Evolutionary conservation across 257 asterid species (phyloP), one percentile per base, ranked within the genome.

Genomic region (Ilex aquifolium): DNA sequence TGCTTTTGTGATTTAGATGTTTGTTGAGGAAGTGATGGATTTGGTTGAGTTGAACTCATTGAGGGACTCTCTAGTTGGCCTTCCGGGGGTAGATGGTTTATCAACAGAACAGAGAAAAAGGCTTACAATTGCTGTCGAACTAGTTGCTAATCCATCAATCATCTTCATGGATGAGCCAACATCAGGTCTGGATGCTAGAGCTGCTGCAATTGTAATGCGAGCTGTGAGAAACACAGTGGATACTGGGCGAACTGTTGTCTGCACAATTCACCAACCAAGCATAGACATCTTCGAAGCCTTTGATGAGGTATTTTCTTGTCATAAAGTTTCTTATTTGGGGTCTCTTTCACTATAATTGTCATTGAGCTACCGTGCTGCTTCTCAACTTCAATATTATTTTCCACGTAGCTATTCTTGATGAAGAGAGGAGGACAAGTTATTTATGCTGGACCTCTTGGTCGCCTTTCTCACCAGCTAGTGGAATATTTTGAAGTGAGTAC

Each of bases 141-240:
- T 85, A 15, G 89, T 85, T 50, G 85, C 89, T 36, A 85, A 85
- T 62, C 92, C 92, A 27, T 85, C 88, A 2, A 82, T 85, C 61
- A 85, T 85, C 67, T 85, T 85, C 85, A 85, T 85, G 93, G 93
- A 82, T 48, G 93, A 85, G 21, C 93, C 93, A 17, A 85, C 93
- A 4, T 80, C 93, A 2, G 89, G 93, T 39, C 72, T 85, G 49
- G 93, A 85, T 51, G 93, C 93, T 62, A 71, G 93, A 66, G 87
- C 93, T 56, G 89, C 93, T 40, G 93, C 92, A 17, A 82, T 85
- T 46, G 88, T 85, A 44, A 85, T 85, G 92, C 80, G 89, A 13
- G 84, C 93, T 32, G 89, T 85, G 32, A 67, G 93, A 68, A 85
- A 85, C 64, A 82, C 93, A 0, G 93, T 85, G 32, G 87, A 82